phyloP scores from a whole-genome alignment of 768 basidiomycete species.

The Lactifluus rugatus region DNA sequence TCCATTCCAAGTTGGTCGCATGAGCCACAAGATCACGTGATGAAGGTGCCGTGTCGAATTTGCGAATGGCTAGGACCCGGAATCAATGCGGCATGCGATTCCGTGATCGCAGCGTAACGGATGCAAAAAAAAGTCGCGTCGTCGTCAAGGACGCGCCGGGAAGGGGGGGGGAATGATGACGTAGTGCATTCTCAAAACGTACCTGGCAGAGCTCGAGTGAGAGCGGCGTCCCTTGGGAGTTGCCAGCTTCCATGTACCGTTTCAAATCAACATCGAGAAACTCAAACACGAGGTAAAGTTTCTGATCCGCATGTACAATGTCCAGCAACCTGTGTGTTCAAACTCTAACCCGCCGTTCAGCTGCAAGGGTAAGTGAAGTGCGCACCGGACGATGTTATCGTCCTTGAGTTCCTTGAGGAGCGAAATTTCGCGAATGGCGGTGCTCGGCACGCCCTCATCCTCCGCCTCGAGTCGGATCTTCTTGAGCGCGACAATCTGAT shows the following conservation, averaged over 20 bases:
- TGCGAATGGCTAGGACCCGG: not conserved
- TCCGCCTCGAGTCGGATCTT: slow-evolving; percentile 98
- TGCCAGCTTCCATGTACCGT: slow-evolving; percentile 89
- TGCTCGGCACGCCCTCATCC: slow-evolving; percentile 97
- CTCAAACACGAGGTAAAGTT: slow-evolving; percentile 96
- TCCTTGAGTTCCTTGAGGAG: slow-evolving; percentile 94
- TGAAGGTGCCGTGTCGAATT: not conserved
- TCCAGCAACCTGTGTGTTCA: slow-evolving; percentile 86
- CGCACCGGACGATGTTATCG: slow-evolving; percentile 88
- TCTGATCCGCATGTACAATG: slow-evolving; percentile 94
- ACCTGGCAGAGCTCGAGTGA: slow-evolving; percentile 74
- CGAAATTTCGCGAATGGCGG: slow-evolving; percentile 97
- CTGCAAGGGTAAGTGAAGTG: not conserved
- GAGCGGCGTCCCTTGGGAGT: slow-evolving; percentile 61
- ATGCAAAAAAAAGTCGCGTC: not conserved
- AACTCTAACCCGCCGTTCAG: not conserved
- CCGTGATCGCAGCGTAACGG: not conserved
- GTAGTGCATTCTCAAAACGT: slow-evolving; percentile 22
- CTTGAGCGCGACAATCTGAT: slow-evolving; percentile 90
- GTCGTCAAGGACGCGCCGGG: not conserved
- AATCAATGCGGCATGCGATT: not conserved
- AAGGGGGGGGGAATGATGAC: not conserved
- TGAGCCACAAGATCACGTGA: slow-evolving; percentile 12
- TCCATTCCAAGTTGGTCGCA: not conserved
- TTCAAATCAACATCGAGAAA: slow-evolving; percentile 96